phyloP scores from a whole-genome alignment of 805 yeast genomes.

The Candida namnaoensis region DNA sequence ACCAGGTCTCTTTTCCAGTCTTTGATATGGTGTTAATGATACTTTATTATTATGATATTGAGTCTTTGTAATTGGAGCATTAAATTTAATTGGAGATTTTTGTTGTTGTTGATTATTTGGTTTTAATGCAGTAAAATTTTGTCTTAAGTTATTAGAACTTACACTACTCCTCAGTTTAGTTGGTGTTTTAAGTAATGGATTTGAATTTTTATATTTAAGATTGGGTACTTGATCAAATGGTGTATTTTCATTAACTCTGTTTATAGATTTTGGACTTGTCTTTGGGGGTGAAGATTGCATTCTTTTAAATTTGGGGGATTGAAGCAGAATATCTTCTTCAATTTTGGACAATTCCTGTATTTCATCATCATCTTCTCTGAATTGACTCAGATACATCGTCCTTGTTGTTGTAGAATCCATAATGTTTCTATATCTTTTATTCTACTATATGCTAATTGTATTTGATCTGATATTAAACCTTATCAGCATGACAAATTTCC shows the following conservation, averaged over 20 bases:
- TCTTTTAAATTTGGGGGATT: slow-evolving; percentile 17
- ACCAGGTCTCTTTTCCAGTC: slow-evolving; percentile 34
- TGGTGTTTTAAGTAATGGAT: slow-evolving; percentile 13
- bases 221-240: slow-evolving; percentile 13
- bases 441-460: no score
- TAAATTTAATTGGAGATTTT: neutral
- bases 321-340: slow-evolving; percentile 17
- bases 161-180: slow-evolving; percentile 7
- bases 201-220: slow-evolving; percentile 7
- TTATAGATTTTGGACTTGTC: slow-evolving; percentile 14
- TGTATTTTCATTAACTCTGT: slow-evolving; percentile 12
- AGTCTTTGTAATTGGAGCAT: slow-evolving; percentile 4
- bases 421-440: neutral
- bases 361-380: slow-evolving; percentile 15
- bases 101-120: slow-evolving; percentile 2
- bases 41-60: slow-evolving; percentile 4
- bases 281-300: slow-evolving; percentile 15
- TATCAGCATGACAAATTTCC: no score
- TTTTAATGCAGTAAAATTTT: slow-evolving; percentile 4
- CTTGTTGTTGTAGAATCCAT: neutral
- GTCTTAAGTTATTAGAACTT: neutral
- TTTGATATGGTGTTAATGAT: slow-evolving; percentile 40
- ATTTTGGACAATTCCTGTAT: slow-evolving; percentile 13
- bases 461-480: no score
- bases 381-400: slow-evolving; percentile 12